Evolutionary conservation across 768 basidiomycete genomes (phyloP).

Genomic region (Wakefieldia striispora): DNA sequence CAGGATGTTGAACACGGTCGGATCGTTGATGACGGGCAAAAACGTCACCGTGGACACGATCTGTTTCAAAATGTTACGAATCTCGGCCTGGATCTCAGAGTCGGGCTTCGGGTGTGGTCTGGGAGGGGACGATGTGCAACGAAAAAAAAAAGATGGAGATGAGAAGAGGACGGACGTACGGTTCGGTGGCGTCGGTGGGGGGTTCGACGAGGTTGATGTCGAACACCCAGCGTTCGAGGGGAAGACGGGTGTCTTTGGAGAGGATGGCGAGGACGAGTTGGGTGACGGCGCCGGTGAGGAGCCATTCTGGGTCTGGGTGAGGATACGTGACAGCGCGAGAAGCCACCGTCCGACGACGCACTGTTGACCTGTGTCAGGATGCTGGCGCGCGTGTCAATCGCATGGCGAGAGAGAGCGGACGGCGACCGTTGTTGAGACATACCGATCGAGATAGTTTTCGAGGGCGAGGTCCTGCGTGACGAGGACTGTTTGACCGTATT

Average conservation of each 20-base stretch:
- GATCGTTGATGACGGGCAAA: conserved; percentile 91
- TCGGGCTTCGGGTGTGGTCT: conserved; percentile 68
- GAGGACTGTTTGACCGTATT: conserved; percentile 94
- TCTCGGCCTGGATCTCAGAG: conserved; percentile 93
- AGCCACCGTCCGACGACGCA: conserved; percentile 40
- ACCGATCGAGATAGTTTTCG: conserved; percentile 91
- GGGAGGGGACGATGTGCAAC: background rate
- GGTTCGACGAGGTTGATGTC: conserved; percentile 84
- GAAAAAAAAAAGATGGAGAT: background rate
- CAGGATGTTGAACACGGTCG: conserved; percentile 95
- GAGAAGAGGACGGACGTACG: conserved; percentile 40
- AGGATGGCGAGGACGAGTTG: conserved; percentile 95
- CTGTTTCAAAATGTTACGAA: conserved; percentile 96
- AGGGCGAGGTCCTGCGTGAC: conserved; percentile 92
- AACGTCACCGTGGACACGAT: conserved; percentile 97
- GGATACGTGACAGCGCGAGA: too few relatives aligned
- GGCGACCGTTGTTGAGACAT: background rate
- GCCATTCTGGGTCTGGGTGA: conserved; percentile 67
- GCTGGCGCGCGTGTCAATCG: conserved; percentile 37
- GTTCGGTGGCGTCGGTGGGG: conserved; percentile 45
- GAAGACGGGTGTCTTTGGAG: conserved; percentile 86
- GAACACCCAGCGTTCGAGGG: conserved; percentile 98
- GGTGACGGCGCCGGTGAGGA: conserved; percentile 87
- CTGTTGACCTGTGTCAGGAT: conserved; percentile 92
- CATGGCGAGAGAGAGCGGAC: background rate